phyloP scores from a whole-genome alignment of 768 basidiomycete species.

The Termitomyces sp. region DNA sequence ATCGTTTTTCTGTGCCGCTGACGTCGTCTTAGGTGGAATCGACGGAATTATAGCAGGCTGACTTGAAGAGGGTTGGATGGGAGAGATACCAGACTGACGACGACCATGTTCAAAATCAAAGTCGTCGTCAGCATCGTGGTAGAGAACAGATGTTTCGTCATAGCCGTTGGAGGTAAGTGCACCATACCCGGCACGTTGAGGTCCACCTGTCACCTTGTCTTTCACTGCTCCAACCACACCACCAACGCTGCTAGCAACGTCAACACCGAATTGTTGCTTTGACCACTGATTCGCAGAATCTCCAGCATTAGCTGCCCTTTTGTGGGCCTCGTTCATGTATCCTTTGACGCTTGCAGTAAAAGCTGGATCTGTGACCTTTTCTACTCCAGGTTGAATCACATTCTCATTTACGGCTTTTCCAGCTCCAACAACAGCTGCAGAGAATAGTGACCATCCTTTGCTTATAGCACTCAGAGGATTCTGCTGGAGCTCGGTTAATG shows the following conservation, averaged over 20 bases:
- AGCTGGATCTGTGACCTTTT: slow-evolving; percentile 73
- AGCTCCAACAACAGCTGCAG: slow-evolving; percentile 77
- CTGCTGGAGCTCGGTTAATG: slow-evolving; percentile 75
- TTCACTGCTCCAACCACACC: slow-evolving; percentile 62
- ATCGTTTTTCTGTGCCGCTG: slow-evolving; percentile 39
- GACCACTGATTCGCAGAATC: slow-evolving; percentile 72
- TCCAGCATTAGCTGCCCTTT: slow-evolving; percentile 56
- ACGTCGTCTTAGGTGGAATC: slow-evolving; percentile 1
- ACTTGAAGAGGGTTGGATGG: slow-evolving; percentile 8
- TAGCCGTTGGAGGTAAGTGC: slow-evolving; percentile 39
- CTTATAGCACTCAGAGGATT: slow-evolving; percentile 81
- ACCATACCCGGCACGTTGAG: slow-evolving; percentile 46
- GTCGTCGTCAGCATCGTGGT: slow-evolving; percentile 61
- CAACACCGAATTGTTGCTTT: slow-evolving; percentile 73
- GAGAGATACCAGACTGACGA: slow-evolving; percentile 16
- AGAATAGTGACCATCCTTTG: slow-evolving; percentile 97
- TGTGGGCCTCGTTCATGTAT: slow-evolving; percentile 66
- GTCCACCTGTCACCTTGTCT: slow-evolving; percentile 46
- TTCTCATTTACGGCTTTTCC: slow-evolving; percentile 74
- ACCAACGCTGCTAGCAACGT: slow-evolving; percentile 75
- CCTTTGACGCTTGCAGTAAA: slow-evolving; percentile 71
- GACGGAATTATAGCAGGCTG: slow-evolving; percentile 4
- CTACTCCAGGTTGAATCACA: slow-evolving; percentile 87
- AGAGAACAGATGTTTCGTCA: slow-evolving; percentile 55
- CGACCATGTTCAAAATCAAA: slow-evolving; percentile 41